Evolutionary conservation across 2,329 filamentous ascomycete genomes (phyloP).

Genomic region (Aspergillus piperis): DNA sequence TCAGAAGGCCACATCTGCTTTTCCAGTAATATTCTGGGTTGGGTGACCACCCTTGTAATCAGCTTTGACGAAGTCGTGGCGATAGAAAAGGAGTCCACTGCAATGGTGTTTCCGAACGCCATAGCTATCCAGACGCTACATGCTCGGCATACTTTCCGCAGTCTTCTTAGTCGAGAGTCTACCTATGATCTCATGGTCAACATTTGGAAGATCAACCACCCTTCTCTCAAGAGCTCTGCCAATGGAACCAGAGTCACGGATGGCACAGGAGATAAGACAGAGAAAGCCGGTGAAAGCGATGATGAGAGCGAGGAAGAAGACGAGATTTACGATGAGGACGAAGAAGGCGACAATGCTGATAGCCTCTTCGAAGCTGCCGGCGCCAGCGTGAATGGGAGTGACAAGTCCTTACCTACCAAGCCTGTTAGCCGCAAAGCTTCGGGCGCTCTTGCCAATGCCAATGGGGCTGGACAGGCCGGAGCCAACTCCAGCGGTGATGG

Average conservation of each 20-base stretch:
- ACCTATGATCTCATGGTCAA: slow-evolving; percentile 97
- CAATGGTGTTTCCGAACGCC: slow-evolving; percentile 93
- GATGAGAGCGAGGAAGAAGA: slow-evolving; percentile 75
- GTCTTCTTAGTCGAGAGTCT: slow-evolving; percentile 88
- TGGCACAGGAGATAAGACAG: slow-evolving; percentile 83
- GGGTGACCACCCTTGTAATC: slow-evolving; percentile 96
- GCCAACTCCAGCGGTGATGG: slow-evolving; percentile 36
- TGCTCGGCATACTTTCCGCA: slow-evolving; percentile 93
- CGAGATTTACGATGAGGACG: slow-evolving; percentile 56
- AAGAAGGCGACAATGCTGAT: slow-evolving; percentile 58
- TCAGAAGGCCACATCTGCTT: slow-evolving; percentile 98
- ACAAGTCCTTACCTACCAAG: slow-evolving; percentile 50
- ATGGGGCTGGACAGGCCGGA: slow-evolving; percentile 34
- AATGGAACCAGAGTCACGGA: slow-evolving; percentile 84
- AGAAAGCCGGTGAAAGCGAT: slow-evolving; percentile 71
- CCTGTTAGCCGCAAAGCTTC: slow-evolving; percentile 72
- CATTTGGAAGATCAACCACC: slow-evolving; percentile 97
- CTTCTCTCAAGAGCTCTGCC: slow-evolving; percentile 83
- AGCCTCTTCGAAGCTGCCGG: slow-evolving; percentile 60
- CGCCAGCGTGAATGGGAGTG: slow-evolving; percentile 57
- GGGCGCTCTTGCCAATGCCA: slow-evolving; percentile 41
- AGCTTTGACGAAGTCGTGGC: slow-evolving; percentile 97
- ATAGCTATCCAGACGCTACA: slow-evolving; percentile 96
- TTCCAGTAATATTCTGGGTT: slow-evolving; percentile 97
- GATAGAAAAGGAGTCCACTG: slow-evolving; percentile 94